These are phyloP conservation scores for Trichosporon ovoides DNA, from an alignment of 1,284 basidiomycete species.

Conservation along the genomic window DNA sequence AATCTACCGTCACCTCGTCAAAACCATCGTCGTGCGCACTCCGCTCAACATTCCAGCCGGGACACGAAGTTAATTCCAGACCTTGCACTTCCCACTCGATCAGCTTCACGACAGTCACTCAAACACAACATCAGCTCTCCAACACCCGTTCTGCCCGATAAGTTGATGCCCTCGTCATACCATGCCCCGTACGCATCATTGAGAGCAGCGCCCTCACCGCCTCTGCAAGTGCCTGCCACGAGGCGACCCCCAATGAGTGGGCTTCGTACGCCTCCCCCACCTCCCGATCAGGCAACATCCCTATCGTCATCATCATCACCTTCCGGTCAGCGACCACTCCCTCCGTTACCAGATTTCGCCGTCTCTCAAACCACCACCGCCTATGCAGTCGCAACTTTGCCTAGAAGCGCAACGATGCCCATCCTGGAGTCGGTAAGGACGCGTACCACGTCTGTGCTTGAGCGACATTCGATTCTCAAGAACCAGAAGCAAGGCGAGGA, in stretches of 20 bases:
- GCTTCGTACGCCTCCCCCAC: background rate
- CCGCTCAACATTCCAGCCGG: background rate
- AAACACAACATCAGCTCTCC: background rate
- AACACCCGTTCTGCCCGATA: background rate
- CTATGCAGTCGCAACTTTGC: background rate
- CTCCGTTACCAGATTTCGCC: background rate
- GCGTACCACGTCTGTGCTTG: background rate
- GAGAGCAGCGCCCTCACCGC: background rate
- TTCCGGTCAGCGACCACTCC: background rate
- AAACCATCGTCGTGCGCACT: slow-evolving; percentile 1
- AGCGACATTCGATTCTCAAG: background rate
- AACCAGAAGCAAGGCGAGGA: background rate
- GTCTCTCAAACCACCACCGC: background rate
- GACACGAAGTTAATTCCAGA: background rate
- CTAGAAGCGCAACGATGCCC: background rate
- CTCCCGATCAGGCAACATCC: background rate
- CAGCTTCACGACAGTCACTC: background rate
- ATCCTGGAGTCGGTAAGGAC: background rate
- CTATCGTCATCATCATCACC: too few relatives aligned
- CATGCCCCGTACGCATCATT: background rate
- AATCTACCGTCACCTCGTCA: background rate
- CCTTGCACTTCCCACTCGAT: background rate
- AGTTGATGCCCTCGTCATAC: slow-evolving; percentile 2
- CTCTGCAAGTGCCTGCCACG: background rate
- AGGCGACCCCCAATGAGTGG: background rate